phyloP scores from a whole-genome alignment of 306 rosid species.

The Erythrophleum fordii region DNA sequence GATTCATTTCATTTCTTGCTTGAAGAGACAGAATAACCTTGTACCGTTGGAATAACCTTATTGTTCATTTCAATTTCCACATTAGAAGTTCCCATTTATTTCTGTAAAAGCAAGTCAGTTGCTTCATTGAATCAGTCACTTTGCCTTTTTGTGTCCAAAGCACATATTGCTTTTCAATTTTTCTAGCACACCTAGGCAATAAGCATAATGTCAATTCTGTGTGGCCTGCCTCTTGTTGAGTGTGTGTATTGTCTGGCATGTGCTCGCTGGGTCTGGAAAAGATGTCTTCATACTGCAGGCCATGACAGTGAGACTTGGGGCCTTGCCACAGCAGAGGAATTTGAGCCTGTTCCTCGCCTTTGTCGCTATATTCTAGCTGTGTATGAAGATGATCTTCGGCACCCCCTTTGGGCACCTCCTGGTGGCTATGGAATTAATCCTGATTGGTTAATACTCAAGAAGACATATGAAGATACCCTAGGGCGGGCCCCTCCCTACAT shows the following conservation, averaged over 20 bases:
- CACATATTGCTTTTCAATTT: constrained; percentile 18
- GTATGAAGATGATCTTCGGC: constrained; percentile 85
- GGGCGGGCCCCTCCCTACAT: constrained; percentile 83
- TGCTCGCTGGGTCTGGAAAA: constrained; percentile 93
- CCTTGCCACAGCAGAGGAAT: constrained; percentile 71
- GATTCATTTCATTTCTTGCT: constrained; percentile 13
- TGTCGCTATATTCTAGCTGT: constrained; percentile 87
- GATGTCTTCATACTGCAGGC: constrained; percentile 93
- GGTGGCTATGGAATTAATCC: constrained; percentile 88
- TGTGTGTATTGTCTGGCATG: constrained; percentile 92
- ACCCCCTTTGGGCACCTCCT: constrained; percentile 81
- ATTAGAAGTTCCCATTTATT: constrained; percentile 11
- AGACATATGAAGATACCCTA: constrained; percentile 63
- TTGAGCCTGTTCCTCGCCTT: constrained; percentile 86
- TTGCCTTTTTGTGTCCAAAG: constrained; percentile 22
- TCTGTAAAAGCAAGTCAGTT: constrained; percentile 5
- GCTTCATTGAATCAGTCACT: constrained; percentile 1
- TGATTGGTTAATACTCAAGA: constrained; percentile 58
- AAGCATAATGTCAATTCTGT: constrained; percentile 73
- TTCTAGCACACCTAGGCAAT: constrained; percentile 36
- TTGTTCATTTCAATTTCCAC: not conserved
- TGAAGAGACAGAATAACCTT: constrained; percentile 9
- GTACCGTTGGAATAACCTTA: not conserved
- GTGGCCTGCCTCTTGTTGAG: constrained; percentile 85
- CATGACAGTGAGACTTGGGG: constrained; percentile 98